Percentiles rank a stretch among this genome's conserved stretches.
phyloP scores from a whole-genome alignment of 306 rosid genomes.

The Cicer pinnatifidum region DNA sequence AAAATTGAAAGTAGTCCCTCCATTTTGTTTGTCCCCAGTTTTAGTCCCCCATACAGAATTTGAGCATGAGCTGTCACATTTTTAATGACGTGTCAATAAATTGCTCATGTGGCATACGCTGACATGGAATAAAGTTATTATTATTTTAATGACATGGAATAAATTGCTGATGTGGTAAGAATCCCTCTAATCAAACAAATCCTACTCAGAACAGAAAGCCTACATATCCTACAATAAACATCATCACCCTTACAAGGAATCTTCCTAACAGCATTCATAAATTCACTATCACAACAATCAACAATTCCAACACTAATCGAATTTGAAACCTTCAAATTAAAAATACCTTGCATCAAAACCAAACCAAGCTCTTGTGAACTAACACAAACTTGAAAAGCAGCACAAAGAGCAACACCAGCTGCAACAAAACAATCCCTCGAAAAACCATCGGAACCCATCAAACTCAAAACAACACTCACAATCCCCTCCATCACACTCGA shows the following conservation, averaged over 20 bases:
- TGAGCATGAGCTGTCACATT: too few species aligned
- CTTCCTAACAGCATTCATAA: slow-evolving; percentile 51
- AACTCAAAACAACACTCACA: slow-evolving; percentile 59
- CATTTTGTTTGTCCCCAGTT: too few species aligned
- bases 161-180: too few species aligned
- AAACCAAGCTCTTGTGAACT: slow-evolving; percentile 71
- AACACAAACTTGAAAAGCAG: slow-evolving; percentile 75
- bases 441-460: slow-evolving; percentile 68
- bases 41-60: too few species aligned
- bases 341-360: slow-evolving; percentile 67
- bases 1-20: too few species aligned
- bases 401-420: slow-evolving; percentile 87
- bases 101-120: too few species aligned
- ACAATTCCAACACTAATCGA: slow-evolving; percentile 23
- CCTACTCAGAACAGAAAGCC: slow-evolving; percentile 71
- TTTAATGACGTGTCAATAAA: too few species aligned
- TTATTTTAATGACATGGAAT: too few species aligned
- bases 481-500: too few species aligned
- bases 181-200: slow-evolving; percentile 89
- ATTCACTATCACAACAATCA: slow-evolving; percentile 42
- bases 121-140: too few species aligned
- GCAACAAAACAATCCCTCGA: slow-evolving; percentile 93
- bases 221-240: slow-evolving; percentile 55
- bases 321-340: slow-evolving; percentile 46
- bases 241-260: slow-evolving; percentile 68